A percentile compares a stretch with the other conserved stretches of the same genome.
Evolutionary conservation across 2,329 filamentous ascomycete genomes (phyloP).

Genomic region (Colletotrichum agaves): DNA sequence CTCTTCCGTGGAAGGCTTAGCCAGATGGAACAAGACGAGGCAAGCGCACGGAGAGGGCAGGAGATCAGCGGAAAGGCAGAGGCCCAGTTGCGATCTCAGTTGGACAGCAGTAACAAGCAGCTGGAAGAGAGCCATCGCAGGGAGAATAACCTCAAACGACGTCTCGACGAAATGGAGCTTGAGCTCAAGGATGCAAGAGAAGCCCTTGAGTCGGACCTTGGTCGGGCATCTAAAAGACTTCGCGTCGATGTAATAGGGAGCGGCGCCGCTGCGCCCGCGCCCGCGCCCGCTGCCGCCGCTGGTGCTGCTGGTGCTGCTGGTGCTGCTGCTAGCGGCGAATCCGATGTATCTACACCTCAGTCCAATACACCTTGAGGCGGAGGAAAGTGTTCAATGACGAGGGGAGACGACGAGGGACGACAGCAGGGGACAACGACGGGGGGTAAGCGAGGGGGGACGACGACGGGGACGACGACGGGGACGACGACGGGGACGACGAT

Average conservation of each 20-base stretch:
- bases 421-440: no score
- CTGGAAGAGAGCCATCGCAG: conserved; percentile 81
- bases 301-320: conserved; percentile 9
- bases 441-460: no score
- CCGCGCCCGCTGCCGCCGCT: no score
- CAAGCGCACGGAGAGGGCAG: conserved; percentile 70
- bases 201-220: conserved; percentile 29
- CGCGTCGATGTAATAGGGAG: not conserved
- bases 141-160: conserved; percentile 84
- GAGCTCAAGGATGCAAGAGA: conserved; percentile 55
- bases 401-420: no score
- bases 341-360: conserved; percentile 35
- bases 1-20: conserved; percentile 79
- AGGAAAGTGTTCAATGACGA: not conserved
- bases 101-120: conserved; percentile 62
- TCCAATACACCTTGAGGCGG: conserved; percentile 25
- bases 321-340: conserved; percentile 6
- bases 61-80: conserved; percentile 67
- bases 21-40: conserved; percentile 83
- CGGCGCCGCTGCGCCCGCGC: no score
- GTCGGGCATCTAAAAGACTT: conserved; percentile 34
- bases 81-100: conserved; percentile 65
- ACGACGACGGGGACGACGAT: no score
- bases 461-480: no score
- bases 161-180: conserved; percentile 81